phyloP scores from a whole-genome alignment of 805 yeast genomes.

The Wickerhamiella kurtzmanii region DNA sequence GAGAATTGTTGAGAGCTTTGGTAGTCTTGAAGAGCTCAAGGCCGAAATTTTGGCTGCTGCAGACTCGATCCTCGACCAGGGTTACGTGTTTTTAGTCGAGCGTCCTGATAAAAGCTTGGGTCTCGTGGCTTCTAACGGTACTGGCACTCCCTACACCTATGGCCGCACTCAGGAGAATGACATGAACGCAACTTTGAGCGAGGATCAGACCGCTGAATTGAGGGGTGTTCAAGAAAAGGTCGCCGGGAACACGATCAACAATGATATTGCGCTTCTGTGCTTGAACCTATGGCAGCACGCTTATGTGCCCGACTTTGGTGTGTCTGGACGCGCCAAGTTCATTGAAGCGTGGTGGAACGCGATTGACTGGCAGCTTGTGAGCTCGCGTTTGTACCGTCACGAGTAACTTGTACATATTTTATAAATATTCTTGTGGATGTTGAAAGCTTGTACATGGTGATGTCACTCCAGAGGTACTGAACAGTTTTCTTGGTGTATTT shows the following conservation, averaged over 20 bases:
- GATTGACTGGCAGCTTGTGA: constrained; percentile 58
- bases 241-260: constrained; percentile 19
- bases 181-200: constrained; percentile 55
- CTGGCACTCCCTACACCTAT: constrained; percentile 68
- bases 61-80: constrained; percentile 68
- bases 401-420: background rate
- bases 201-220: constrained; percentile 38
- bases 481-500: too few relatives aligned
- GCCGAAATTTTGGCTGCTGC: constrained; percentile 59
- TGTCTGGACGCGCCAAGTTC: constrained; percentile 55
- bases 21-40: constrained; percentile 62
- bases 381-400: constrained; percentile 6
- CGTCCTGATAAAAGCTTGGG: constrained; percentile 36
- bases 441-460: too few relatives aligned
- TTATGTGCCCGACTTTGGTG: constrained; percentile 74
- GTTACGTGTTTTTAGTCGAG: constrained; percentile 81
- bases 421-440: too few relatives aligned
- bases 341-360: constrained; percentile 63
- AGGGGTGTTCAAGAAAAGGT: constrained; percentile 32
- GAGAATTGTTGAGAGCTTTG: constrained; percentile 52
- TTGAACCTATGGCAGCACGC: constrained; percentile 84
- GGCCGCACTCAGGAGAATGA: constrained; percentile 52
- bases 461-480: too few relatives aligned
- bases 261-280: constrained; percentile 53
- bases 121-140: constrained; percentile 72